Evolutionary conservation across 116 monocot genomes (phyloP).

Genomic region (Phalaenopsis hybrid): DNA sequence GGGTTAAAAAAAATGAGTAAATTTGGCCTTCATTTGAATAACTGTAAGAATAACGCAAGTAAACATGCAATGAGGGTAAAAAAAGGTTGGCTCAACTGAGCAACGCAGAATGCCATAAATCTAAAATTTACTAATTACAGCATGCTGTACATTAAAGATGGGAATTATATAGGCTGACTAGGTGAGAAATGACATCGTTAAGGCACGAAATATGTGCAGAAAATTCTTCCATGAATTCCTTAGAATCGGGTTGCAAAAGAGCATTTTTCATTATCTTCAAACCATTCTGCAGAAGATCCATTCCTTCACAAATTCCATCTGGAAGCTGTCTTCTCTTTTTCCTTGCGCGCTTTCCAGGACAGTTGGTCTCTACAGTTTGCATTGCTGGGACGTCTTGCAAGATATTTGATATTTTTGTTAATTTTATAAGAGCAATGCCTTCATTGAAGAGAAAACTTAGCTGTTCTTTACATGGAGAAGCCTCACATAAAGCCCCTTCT

Average conservation of each 20-base stretch:
- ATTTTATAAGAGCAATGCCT: slow-evolving; percentile 43
- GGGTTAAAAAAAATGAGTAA: slow-evolving; percentile 1
- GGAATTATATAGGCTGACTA: slow-evolving; percentile 24
- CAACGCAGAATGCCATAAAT: neutral
- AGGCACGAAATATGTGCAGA: slow-evolving; percentile 53
- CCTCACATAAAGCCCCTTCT: slow-evolving; percentile 33
- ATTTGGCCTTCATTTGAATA: too few relatives aligned
- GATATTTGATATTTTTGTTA: slow-evolving; percentile 1
- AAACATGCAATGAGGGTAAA: neutral
- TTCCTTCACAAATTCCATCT: slow-evolving; percentile 60
- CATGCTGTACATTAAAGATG: neutral
- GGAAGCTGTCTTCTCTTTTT: slow-evolving; percentile 69
- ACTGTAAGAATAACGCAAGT: neutral
- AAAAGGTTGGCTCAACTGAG: neutral
- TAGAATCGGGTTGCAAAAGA: slow-evolving; percentile 34
- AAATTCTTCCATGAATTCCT: slow-evolving; percentile 44
- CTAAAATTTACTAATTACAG: neutral
- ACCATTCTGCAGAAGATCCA: slow-evolving; percentile 67
- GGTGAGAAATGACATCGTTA: slow-evolving; percentile 46
- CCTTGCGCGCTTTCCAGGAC: slow-evolving; percentile 8
- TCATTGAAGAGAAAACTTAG: slow-evolving; percentile 43
- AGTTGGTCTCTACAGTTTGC: slow-evolving; percentile 18
- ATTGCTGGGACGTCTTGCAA: slow-evolving; percentile 18
- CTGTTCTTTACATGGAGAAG: slow-evolving; percentile 36
- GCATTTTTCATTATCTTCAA: slow-evolving; percentile 50